These are phyloP conservation scores for Botrytis fabae DNA, from an alignment of 2,329 filamentous ascomycete genomes.

Conservation along the genomic window DNA sequence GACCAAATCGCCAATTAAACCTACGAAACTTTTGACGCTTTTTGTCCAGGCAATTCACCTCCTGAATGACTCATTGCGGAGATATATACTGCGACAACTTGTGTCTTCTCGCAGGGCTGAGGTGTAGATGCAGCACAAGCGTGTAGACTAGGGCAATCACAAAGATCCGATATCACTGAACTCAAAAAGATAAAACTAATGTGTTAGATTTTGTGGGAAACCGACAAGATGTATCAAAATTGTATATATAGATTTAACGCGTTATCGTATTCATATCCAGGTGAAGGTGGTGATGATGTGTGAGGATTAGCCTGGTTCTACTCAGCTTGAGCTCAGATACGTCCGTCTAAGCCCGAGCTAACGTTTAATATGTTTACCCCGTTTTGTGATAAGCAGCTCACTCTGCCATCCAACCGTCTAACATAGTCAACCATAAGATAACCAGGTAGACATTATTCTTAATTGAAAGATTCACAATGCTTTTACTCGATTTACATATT, in stretches of 20 bases:
- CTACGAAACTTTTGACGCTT: conserved; percentile 21
- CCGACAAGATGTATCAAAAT: neutral
- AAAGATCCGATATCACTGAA: neutral
- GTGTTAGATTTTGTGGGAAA: neutral
- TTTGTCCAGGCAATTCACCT: neutral
- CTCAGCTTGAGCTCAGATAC: neutral
- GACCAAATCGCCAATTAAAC: neutral
- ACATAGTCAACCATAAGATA: neutral
- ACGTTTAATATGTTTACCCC: neutral
- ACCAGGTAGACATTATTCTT: too few relatives aligned
- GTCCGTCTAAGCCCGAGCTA: neutral
- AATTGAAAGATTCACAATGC: neutral
- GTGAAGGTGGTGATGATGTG: neutral
- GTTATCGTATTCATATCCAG: neutral
- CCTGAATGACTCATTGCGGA: conserved; percentile 12
- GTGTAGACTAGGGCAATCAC: neutral
- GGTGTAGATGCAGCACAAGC: neutral
- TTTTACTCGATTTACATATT: neutral
- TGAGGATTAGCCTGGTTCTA: neutral
- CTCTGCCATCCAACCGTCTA: neutral
- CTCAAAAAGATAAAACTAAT: too few relatives aligned
- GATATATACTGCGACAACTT: neutral
- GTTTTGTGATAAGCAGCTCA: neutral
- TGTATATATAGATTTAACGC: neutral
- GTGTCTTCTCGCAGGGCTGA: neutral